Evolutionary conservation across 495 filamentous ascomycete genomes (phyloP).

Genomic region (Geoglossum glabrum): DNA sequence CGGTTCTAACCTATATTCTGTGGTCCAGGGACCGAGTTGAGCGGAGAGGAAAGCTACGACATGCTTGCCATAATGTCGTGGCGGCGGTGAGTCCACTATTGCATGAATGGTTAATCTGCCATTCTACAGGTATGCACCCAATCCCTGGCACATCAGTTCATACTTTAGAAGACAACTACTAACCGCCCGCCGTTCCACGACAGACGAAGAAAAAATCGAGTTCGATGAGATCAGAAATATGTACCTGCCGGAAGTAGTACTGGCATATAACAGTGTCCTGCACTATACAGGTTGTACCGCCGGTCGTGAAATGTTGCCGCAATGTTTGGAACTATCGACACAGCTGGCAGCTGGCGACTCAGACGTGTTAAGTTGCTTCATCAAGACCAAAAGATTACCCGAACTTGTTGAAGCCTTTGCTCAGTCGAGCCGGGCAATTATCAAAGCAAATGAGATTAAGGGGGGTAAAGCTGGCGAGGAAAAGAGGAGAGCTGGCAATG

Average conservation of each 20-base stretch:
- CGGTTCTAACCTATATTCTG: neutral
- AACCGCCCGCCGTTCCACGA: neutral
- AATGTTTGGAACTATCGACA: constrained; percentile 60
- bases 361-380: constrained; percentile 43
- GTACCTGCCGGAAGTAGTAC: constrained; percentile 63
- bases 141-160: neutral
- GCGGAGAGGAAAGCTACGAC: neutral
- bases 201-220: neutral
- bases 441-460: constrained; percentile 36
- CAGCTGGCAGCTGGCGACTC: constrained; percentile 42
- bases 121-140: neutral
- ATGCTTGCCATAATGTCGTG: constrained; percentile 2
- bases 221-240: constrained; percentile 36
- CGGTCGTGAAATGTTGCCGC: constrained; percentile 41
- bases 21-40: neutral
- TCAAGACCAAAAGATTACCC: constrained; percentile 44
- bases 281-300: constrained; percentile 46
- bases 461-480: constrained; percentile 28
- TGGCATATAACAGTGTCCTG: constrained; percentile 59
- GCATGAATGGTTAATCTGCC: neutral
- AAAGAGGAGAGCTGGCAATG: constrained; percentile 27
- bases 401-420: constrained; percentile 64
- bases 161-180: neutral
- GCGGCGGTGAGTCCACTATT: neutral
- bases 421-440: constrained; percentile 48